phyloP scores from a whole-genome alignment of 345 rosid species.

The Brassica incana region DNA sequence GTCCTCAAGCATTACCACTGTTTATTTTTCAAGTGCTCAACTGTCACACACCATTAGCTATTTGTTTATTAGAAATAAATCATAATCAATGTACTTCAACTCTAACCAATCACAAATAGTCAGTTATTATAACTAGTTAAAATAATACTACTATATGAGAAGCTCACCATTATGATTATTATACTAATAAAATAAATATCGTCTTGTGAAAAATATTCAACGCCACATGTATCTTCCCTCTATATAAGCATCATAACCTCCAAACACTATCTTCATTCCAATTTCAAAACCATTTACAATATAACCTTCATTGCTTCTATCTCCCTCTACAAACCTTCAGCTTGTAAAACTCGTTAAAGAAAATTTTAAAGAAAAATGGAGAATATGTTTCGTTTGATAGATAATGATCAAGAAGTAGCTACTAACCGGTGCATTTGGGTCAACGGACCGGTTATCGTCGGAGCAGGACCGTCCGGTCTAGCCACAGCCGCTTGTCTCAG shows the following conservation, averaged over 20 bases:
- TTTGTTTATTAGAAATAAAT: neutral
- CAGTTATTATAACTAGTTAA: neutral
- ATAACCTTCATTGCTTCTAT: neutral
- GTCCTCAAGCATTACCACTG: neutral
- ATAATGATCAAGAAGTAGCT: slow-evolving; percentile 45
- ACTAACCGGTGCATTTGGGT: slow-evolving; percentile 62
- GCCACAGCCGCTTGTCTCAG: slow-evolving; percentile 79
- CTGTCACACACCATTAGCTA: slow-evolving; percentile 34
- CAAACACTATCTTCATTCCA: slow-evolving; percentile 33
- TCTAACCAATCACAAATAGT: slow-evolving; percentile 31
- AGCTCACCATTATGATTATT: slow-evolving; percentile 18
- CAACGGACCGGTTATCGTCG: slow-evolving; percentile 76
- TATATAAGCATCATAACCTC: slow-evolving; percentile 27
- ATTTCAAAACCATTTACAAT: slow-evolving; percentile 20
- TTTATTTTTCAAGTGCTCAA: slow-evolving; percentile 12
- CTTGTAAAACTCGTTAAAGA: neutral
- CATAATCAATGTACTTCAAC: slow-evolving; percentile 14
- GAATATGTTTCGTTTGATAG: slow-evolving; percentile 43
- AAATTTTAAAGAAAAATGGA: slow-evolving; percentile 39
- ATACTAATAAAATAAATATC: slow-evolving; percentile 27
- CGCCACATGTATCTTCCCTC: slow-evolving; percentile 32
- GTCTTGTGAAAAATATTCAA: slow-evolving; percentile 17
- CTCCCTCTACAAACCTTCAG: neutral
- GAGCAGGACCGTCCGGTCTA: slow-evolving; percentile 86
- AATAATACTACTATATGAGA: slow-evolving; percentile 11